Base-by-base conservation (phyloP, 441 rosid genomes). In the Capsella rubella region DNA sequence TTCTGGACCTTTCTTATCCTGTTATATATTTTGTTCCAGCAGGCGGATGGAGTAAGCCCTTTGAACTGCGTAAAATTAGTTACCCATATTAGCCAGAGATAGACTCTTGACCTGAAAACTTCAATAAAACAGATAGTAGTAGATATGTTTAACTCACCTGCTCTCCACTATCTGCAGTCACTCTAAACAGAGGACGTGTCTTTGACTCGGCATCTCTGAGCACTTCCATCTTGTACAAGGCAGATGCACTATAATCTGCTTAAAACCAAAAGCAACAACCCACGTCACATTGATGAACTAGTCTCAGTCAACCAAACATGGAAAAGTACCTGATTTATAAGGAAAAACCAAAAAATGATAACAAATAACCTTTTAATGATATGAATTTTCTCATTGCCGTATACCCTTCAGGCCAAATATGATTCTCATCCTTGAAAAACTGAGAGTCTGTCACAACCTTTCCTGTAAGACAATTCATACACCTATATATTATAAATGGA, bases 401-500 rank as follows among this genome's bases (percentile, higher is more conserved):
- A 81, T 95, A 92, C 49, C 97, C 99, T 82, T 95, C 97, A 72
- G 99, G 99, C 85, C 99, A 95, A 71, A 87, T 84, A 76, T 78
- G 84, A 71, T 81, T 86, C 71, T 83, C 92, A 81, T 86, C 90
- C 78, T 84, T 91, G 67, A 95, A 95, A 81, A 83, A 86, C 72
- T 84, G 86, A 0, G 97, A 89, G 79, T 90, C 95, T 80, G 85
- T 92, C 54, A 88, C 97, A 76, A 92, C 76, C 80, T 84, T 90
- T 64, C 99, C 99, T 95, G 90, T 29, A 81, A 77, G 69, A 77
- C 15, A 80, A 68, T 45, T 39, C 35, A 45, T 37, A 68, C 18
- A 49, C 67, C 45, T 12, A 61, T 58, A 14, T 76, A 81, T 66
- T 49, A 74, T 70, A 13, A 34, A 15, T 29, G 69, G 58, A 49